Evolutionary conservation across 2,329 filamentous ascomycete genomes (phyloP).

Genomic region (Apiospora phragmitis): DNA sequence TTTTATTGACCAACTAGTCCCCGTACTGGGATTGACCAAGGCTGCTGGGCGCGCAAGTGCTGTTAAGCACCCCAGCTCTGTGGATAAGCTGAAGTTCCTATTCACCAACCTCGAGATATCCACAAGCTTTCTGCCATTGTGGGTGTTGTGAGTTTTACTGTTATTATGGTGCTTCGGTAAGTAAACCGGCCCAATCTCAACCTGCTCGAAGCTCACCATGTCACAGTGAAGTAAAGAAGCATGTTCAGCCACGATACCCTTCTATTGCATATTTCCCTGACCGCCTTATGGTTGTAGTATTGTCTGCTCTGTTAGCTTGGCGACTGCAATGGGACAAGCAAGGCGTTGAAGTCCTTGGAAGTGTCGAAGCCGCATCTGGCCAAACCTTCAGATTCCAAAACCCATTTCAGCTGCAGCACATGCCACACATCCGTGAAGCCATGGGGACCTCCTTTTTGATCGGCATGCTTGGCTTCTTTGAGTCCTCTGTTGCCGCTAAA

Average conservation of each 20-base stretch:
- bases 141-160: conserved; percentile 74
- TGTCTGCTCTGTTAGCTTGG: conserved; percentile 80
- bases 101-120: conserved; percentile 63
- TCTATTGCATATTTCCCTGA: conserved; percentile 87
- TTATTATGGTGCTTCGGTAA: conserved; percentile 89
- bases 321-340: conserved; percentile 73
- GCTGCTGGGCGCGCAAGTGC: conserved; percentile 61
- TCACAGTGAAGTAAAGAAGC: conserved; percentile 74
- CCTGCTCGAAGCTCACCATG: conserved; percentile 8
- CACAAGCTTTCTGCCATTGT: conserved; percentile 78
- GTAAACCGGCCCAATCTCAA: conserved; percentile 23
- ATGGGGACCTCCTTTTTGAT: conserved; percentile 93
- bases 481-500: conserved; percentile 94
- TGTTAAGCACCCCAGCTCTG: conserved; percentile 80
- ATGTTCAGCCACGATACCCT: conserved; percentile 76
- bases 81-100: conserved; percentile 84
- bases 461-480: conserved; percentile 95
- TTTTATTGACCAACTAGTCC: conserved; percentile 89
- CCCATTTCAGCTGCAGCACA: conserved; percentile 75
- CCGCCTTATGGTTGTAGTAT: conserved; percentile 83
- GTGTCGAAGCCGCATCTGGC: conserved; percentile 74
- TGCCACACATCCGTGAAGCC: conserved; percentile 80
- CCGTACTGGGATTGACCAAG: conserved; percentile 76
- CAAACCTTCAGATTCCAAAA: conserved; percentile 78
- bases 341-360: conserved; percentile 81